Conservation (phyloP, 495 filamentous ascomycete species). For the Penicillium mononematosum region DNA sequence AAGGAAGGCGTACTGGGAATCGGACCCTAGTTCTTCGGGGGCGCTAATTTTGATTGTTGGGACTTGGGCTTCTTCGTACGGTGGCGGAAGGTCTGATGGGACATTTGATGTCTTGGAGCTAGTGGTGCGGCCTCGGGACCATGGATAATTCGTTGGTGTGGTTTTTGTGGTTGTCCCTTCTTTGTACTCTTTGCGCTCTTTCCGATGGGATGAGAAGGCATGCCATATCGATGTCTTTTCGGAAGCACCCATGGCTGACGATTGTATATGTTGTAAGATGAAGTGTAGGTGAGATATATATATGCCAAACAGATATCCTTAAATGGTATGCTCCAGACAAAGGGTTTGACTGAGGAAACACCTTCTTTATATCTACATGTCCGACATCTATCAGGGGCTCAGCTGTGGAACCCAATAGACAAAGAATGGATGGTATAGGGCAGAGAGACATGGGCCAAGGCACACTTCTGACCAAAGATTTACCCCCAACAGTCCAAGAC, state of each 20-base stretch:
- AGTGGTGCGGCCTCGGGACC: background rate
- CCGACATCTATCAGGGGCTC: background rate
- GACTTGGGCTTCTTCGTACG: slow-evolving; percentile 23
- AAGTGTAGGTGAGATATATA: background rate
- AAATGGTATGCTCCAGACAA: background rate
- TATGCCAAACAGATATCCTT: background rate
- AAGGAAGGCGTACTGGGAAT: slow-evolving; percentile 73
- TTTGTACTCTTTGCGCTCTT: slow-evolving; percentile 1
- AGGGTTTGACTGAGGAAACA: background rate
- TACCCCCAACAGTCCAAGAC: background rate
- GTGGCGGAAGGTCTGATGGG: slow-evolving; percentile 26
- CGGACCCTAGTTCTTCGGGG: slow-evolving; percentile 10
- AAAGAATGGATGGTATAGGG: background rate
- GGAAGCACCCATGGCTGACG: background rate
- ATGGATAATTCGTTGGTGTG: background rate
- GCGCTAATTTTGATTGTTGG: slow-evolving; percentile 5
- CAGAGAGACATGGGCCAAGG: background rate
- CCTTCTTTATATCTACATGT: slow-evolving; percentile 2
- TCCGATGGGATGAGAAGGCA: background rate
- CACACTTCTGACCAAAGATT: background rate
- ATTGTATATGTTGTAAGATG: background rate
- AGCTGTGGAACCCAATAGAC: background rate
- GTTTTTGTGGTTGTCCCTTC: background rate
- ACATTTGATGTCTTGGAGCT: background rate
- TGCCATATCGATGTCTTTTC: slow-evolving; percentile 5